Conservation (phyloP, 1,284 basidiomycete species). For the Moniliella sp. region DNA sequence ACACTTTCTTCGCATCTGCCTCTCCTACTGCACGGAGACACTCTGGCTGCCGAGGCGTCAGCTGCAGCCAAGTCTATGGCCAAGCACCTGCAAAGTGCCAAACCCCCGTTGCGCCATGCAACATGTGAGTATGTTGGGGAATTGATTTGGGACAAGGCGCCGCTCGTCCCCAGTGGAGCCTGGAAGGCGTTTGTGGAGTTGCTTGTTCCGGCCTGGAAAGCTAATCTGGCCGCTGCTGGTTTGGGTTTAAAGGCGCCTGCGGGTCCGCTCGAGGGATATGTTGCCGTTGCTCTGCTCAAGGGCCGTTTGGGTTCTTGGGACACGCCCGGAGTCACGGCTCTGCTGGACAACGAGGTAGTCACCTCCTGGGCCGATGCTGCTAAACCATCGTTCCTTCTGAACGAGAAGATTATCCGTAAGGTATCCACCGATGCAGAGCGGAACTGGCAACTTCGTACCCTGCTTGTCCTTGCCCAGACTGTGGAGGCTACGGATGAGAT, state of each 20-base stretch:
- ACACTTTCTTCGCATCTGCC: background rate
- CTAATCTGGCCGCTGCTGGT: background rate
- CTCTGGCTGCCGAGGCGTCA: no score
- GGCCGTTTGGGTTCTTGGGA: background rate
- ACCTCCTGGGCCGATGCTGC: conserved; percentile 4
- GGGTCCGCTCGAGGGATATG: background rate
- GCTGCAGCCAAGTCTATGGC: no score
- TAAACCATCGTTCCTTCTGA: conserved; percentile 28
- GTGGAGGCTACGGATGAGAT: no score
- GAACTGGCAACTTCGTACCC: no score
- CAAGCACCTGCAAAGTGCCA: background rate
- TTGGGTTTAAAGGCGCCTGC: background rate
- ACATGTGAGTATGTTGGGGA: background rate
- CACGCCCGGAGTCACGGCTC: background rate
- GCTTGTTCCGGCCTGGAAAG: background rate
- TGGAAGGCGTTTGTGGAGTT: background rate
- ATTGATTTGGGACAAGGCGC: background rate
- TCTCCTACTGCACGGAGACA: no score
- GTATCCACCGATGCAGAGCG: conserved; percentile 12
- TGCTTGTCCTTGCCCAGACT: no score
- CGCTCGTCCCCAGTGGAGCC: background rate
- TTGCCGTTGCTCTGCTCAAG: background rate
- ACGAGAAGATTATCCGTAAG: conserved; percentile 23
- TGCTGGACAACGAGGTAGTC: background rate
- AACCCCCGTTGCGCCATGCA: background rate